Conservation (phyloP, 2,329 filamentous ascomycete genomes). For the Geosmithia morbida region DNA sequence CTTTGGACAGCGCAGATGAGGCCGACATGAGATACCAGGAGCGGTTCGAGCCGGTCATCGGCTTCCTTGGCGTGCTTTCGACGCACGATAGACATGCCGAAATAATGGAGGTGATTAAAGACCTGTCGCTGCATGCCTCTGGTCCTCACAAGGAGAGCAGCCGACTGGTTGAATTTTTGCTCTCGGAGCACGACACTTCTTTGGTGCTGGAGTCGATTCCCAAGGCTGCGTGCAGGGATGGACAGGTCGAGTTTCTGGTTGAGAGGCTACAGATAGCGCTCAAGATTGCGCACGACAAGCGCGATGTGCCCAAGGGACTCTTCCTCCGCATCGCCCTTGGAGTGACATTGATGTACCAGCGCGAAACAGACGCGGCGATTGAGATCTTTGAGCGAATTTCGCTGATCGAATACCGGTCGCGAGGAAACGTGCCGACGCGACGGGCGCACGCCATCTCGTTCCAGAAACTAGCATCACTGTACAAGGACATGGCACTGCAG, state of each 20-base stretch:
- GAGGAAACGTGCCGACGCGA: slow-evolving; percentile 22
- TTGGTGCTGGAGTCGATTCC: slow-evolving; percentile 24
- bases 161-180: slow-evolving; percentile 18
- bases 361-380: slow-evolving; percentile 16
- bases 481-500: slow-evolving; percentile 18
- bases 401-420: slow-evolving; percentile 19
- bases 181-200: slow-evolving; percentile 17
- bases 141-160: slow-evolving; percentile 10
- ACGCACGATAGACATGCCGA: slow-evolving; percentile 19
- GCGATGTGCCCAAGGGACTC: slow-evolving; percentile 19
- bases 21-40: slow-evolving; percentile 13
- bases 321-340: slow-evolving; percentile 23
- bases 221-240: slow-evolving; percentile 20
- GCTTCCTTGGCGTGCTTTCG: slow-evolving; percentile 20
- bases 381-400: slow-evolving; percentile 20
- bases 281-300: slow-evolving; percentile 14
- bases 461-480: slow-evolving; percentile 21
- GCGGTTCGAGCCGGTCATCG: slow-evolving; percentile 21
- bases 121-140: slow-evolving; percentile 13
- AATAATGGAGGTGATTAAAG: slow-evolving; percentile 18
- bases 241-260: slow-evolving; percentile 14
- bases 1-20: slow-evolving; percentile 14
- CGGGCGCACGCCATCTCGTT: slow-evolving; percentile 24
- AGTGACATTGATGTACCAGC: slow-evolving; percentile 17
- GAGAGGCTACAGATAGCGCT: slow-evolving; percentile 16